Evolutionary conservation across 1,284 basidiomycete species (phyloP), one percentile per base, ranked within the genome.

Genomic region (Cryptococcus depauperatus): DNA sequence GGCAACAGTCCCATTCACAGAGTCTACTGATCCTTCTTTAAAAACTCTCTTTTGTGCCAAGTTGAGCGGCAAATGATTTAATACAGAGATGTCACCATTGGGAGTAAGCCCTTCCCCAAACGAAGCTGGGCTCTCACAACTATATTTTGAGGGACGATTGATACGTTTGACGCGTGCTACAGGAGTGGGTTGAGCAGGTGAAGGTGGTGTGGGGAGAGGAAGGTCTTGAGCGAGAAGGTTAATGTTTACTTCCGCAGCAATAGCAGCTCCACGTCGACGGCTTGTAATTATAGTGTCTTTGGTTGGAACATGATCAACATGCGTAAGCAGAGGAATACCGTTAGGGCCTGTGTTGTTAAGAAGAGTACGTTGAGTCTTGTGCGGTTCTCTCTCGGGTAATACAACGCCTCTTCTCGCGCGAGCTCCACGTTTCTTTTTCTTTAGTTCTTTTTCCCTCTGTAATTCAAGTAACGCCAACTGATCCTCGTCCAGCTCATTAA

Each of bases 381-480:
- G 79, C 3, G 89, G 85, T 55, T 98, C 93, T 43, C 92, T 82
- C 63, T 98, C 95, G 0, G 93, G 91, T 13, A 97, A 74, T 2
- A 81, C 81, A 51, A 95, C 76, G n/a, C 89, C 91, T 39, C 92
- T 77, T 43, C 91, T 77, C 4, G 87, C 90, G 49, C 92, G 81
- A 0, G 86, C 90, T 57, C 86, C 85, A 38, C 91, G 78, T 51
- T 77, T 75, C 51, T 88, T 78, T 35, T 90, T 80, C 57, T 82
- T 82, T 53, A 86, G 78, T 57, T 97, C 90, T 71, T 88, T 87
- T 70, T 96, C 93, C 44, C 90, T 79, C 56, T 97, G 92, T 64
- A 85, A 85, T 69, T 98, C 93, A 58, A 83, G 83, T 44, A 82
- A 76, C 51, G 89, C 85, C 46, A 96, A 79, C 55, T 96, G 91